phyloP scores from a whole-genome alignment of 192 early-diverging fungal genomes.

The Umbelopsis vinacea region DNA sequence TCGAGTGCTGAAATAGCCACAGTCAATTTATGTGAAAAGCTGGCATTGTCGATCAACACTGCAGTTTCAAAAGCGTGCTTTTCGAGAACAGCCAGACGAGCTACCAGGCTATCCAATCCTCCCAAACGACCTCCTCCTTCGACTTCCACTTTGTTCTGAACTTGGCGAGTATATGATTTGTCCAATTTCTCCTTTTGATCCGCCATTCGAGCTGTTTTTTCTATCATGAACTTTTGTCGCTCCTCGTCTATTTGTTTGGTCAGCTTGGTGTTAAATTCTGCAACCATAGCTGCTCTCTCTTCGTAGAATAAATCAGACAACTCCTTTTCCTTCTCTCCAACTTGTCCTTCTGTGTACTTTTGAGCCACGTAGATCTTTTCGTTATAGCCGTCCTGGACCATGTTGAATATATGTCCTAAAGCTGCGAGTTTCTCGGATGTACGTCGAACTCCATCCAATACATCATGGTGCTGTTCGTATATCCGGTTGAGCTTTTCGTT shows the following conservation, averaged over 20 bases:
- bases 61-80: slow-evolving; percentile 68
- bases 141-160: slow-evolving; percentile 80
- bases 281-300: slow-evolving; percentile 23
- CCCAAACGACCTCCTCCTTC: slow-evolving; percentile 92
- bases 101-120: slow-evolving; percentile 76
- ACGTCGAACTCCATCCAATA: background rate
- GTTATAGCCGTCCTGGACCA: slow-evolving; percentile 23
- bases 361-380: slow-evolving; percentile 50
- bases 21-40: slow-evolving; percentile 64
- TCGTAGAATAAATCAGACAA: slow-evolving; percentile 43
- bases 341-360: slow-evolving; percentile 46
- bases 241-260: slow-evolving; percentile 26
- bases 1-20: slow-evolving; percentile 73
- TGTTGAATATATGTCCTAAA: background rate
- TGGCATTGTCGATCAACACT: slow-evolving; percentile 65
- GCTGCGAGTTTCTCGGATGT: background rate
- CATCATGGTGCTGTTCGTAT: background rate
- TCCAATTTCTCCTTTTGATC: slow-evolving; percentile 72
- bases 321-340: slow-evolving; percentile 49
- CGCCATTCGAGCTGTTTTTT: slow-evolving; percentile 62
- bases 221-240: slow-evolving; percentile 25
- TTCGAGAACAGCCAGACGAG: slow-evolving; percentile 74
- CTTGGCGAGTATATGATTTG: slow-evolving; percentile 72
- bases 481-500: background rate
- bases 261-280: background rate